Evolutionary conservation across 2,329 filamentous ascomycete genomes (phyloP), one percentile per base, ranked within the genome.

Genomic region (Corniculantispora saksenae): DNA sequence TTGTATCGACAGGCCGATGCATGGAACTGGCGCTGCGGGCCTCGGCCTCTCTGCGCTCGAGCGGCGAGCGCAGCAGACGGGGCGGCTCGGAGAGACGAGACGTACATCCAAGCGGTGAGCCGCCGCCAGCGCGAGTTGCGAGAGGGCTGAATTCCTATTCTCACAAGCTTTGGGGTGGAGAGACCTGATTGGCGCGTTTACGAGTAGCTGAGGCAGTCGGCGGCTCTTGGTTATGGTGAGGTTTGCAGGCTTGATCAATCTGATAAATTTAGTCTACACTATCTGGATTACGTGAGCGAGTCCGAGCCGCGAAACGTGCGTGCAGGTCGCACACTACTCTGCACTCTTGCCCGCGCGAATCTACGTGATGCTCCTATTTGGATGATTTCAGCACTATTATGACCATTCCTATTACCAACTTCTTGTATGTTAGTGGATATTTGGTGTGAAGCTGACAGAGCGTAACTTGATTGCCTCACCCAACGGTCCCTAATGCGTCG

Each of bases 241-340:
- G 67, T 72, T 27, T 38, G 29, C 72, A 17, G 8, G 2, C 57
- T 70, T 1, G 63, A 73, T 1, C 59, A 72, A 2, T 57, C 53
- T 56, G 53, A 63, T 63, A 21, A 64, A 1, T 74, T 70, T 38
- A 23, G 23, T 27, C 40, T 15, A 53, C 40, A 38, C 53, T 7
- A 48, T 25, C 40, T 63, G 61, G 61, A 63, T 63, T 63, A 63
- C 61, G 61, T 63, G 51, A 63, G 61, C 61, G 51, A 54, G 51
- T 48, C 5, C n/a, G 6, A 19, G 8, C 45, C 9, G n/a, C 9
- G 8, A 3, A 27, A 9, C 9, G 25, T 15, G 29, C 13, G 3
- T 3, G 21, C 29, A 21, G 23, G n/a, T 48, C 19, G 21, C 50
- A 27, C 12, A 29, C 23, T 23, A 19, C 13, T 27, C 17, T 23